phyloP scores from a whole-genome alignment of 208 protist genomes.

The Trichomonas gallinae region DNA sequence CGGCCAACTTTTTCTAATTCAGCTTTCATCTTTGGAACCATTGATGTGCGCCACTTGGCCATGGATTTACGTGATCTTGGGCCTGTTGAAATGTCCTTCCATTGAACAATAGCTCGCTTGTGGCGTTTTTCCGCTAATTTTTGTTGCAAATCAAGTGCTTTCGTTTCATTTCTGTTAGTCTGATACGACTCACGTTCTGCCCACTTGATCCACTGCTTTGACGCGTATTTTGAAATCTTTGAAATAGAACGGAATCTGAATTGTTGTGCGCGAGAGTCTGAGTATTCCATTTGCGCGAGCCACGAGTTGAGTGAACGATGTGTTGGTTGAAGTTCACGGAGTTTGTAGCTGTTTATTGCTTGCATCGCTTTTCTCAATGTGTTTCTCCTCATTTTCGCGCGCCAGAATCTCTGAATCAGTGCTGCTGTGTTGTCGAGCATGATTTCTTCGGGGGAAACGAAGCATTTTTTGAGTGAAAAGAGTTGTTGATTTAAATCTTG shows the following conservation, averaged over 20 bases:
- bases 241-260: not conserved
- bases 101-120: not conserved
- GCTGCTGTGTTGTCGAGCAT: conserved; percentile 1
- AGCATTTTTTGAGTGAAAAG: conserved; percentile 17
- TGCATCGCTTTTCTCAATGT: no score
- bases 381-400: not conserved
- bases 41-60: not conserved
- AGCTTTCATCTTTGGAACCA: not conserved
- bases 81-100: not conserved
- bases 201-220: not conserved
- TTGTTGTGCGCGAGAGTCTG: not conserved
- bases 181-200: not conserved
- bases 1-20: not conserved
- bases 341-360: not conserved
- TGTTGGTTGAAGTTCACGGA: not conserved
- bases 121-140: not conserved
- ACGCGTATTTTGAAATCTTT: not conserved
- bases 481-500: not conserved
- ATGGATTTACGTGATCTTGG: not conserved
- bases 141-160: not conserved
- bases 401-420: not conserved
- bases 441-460: conserved; percentile 15
- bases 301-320: not conserved
- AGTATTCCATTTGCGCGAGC: conserved; percentile 12
- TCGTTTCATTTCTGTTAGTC: not conserved